These are phyloP conservation scores for Xylaria acuta DNA, from an alignment of 495 filamentous ascomycete species.

Conservation along the genomic window DNA sequence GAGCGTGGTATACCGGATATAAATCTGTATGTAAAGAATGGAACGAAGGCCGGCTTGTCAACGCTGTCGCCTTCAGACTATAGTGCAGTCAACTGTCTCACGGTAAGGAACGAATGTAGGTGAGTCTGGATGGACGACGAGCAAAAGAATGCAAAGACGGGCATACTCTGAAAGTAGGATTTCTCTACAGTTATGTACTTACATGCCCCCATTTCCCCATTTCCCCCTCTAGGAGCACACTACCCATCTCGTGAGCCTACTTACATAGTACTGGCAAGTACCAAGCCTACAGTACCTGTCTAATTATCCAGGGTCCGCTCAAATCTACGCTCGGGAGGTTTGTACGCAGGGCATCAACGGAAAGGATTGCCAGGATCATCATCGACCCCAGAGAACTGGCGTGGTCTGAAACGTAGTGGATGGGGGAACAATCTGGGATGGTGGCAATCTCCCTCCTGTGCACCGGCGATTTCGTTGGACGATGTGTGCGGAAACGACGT, in stretches of 20 bases:
- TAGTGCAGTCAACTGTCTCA: neutral
- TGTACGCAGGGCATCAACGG: conserved; percentile 19
- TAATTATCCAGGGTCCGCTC: conserved; percentile 29
- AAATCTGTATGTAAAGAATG: conserved; percentile 21
- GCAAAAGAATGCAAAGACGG: neutral
- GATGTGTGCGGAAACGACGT: conserved; percentile 31
- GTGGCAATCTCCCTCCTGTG: conserved; percentile 29
- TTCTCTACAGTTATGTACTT: conserved; percentile 4
- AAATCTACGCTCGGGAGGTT: neutral
- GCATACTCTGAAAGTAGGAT: neutral
- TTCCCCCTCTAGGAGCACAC: neutral
- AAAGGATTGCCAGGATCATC: conserved; percentile 38
- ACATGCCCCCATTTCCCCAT: conserved; percentile 10
- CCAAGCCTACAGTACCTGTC: neutral
- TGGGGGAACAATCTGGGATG: neutral
- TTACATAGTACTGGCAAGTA: too few species aligned
- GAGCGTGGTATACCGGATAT: conserved; percentile 4
- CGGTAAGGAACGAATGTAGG: conserved; percentile 32
- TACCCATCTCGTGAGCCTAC: neutral
- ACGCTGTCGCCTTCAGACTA: conserved; percentile 17
- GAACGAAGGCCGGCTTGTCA: conserved; percentile 24
- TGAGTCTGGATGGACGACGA: conserved; percentile 27
- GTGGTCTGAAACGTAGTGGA: conserved; percentile 36
- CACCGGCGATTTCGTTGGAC: conserved; percentile 17
- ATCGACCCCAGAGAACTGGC: conserved; percentile 19